These are phyloP conservation scores for Osmanthus fragrans DNA, from an alignment of 257 asterid genomes.

Conservation along the genomic window DNA sequence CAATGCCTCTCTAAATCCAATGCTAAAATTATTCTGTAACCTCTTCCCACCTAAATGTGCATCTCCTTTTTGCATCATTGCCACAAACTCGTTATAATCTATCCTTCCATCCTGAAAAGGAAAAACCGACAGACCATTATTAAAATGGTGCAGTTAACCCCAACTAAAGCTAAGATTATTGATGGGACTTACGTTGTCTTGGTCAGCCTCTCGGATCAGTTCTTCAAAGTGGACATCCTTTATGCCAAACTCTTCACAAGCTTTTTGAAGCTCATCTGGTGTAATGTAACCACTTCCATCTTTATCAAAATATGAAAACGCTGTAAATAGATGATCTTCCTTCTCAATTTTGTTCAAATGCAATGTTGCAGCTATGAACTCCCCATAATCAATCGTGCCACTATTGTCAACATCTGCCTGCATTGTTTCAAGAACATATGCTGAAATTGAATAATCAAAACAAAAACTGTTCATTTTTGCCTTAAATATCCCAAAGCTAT, in stretches of 20 bases:
- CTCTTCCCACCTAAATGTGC: constrained; percentile 43
- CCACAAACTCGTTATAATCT: constrained; percentile 55
- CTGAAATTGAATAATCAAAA: neutral
- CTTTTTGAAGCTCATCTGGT: constrained; percentile 34
- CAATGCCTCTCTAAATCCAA: constrained; percentile 41
- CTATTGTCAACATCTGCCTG: constrained; percentile 51
- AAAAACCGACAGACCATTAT: neutral
- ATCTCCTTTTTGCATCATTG: constrained; percentile 53
- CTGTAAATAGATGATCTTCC: constrained; percentile 29
- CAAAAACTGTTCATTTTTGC: neutral
- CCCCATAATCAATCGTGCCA: constrained; percentile 50
- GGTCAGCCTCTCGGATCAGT: constrained; percentile 31
- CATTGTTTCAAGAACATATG: neutral
- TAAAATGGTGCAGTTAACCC: neutral
- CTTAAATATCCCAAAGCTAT: no score
- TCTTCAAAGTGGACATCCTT: constrained; percentile 29
- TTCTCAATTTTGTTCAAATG: constrained; percentile 36
- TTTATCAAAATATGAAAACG: constrained; percentile 36
- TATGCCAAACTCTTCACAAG: constrained; percentile 37
- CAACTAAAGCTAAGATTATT: no score
- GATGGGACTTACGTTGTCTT: constrained; percentile 25
- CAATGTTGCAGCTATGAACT: constrained; percentile 52
- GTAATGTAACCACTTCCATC: constrained; percentile 36
- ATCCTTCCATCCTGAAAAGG: constrained; percentile 47
- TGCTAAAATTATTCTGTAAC: constrained; percentile 31